These are phyloP conservation scores for Helicocarpus griseus DNA, from an alignment of 2,329 filamentous ascomycete genomes.

Conservation along the genomic window DNA sequence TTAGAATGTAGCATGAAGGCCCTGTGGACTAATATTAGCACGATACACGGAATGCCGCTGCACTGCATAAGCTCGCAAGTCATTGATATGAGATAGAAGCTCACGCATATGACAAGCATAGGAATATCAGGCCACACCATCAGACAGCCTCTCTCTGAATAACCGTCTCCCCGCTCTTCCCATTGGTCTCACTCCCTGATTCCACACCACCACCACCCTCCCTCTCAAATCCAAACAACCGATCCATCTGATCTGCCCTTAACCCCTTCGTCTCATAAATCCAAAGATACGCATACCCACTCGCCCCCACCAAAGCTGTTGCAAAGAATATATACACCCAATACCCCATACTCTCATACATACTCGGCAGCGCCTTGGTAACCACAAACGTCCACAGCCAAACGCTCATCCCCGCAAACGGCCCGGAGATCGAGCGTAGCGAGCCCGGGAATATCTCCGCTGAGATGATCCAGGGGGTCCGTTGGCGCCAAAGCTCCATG, in stretches of 20 bases:
- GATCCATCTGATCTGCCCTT: constrained; percentile 15
- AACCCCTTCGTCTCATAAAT: constrained; percentile 15
- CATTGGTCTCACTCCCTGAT: neutral
- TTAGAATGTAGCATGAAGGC: too few species aligned
- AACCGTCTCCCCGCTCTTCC: too few species aligned
- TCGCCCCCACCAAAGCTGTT: constrained; percentile 25
- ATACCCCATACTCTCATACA: constrained; percentile 31
- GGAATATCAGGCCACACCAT: too few species aligned
- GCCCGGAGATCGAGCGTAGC: constrained; percentile 29
- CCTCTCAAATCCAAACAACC: neutral
- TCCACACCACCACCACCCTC: neutral
- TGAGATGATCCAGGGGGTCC: constrained; percentile 35
- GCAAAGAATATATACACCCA: constrained; percentile 36
- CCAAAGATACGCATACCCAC: constrained; percentile 28
- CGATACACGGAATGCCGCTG: too few species aligned
- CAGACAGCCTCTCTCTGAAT: too few species aligned
- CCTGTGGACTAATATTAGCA: too few species aligned
- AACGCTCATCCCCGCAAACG: constrained; percentile 17
- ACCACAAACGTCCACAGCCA: constrained; percentile 23
- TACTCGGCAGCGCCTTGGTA: constrained; percentile 31
- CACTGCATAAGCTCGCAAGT: too few species aligned
- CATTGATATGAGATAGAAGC: too few species aligned
- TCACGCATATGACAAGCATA: too few species aligned
- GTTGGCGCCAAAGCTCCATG: constrained; percentile 32
- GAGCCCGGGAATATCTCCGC: constrained; percentile 35